Conservation (phyloP, 371 early-diverging fungal genomes). For the Smittium culicis region DNA sequence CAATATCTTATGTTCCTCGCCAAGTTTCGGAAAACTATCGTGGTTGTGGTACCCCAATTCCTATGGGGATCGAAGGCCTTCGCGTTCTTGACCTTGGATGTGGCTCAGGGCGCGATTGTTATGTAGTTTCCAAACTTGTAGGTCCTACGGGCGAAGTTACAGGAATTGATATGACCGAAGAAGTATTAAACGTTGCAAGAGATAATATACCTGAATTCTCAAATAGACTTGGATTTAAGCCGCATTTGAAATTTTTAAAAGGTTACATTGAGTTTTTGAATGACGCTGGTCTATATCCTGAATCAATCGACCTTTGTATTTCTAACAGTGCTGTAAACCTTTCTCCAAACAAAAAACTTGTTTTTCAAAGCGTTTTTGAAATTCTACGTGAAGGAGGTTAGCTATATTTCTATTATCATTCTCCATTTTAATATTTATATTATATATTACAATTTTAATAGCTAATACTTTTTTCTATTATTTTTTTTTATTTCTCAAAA, state of each 20-base stretch:
- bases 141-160: slow-evolving; percentile 31
- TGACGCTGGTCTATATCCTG: slow-evolving; percentile 25
- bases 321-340: slow-evolving; percentile 36
- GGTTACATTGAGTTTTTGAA: slow-evolving; percentile 32
- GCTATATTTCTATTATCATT: too few species aligned
- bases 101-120: slow-evolving; percentile 38
- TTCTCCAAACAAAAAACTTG: slow-evolving; percentile 35
- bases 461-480: background rate
- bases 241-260: slow-evolving; percentile 29
- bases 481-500: slow-evolving; percentile 1
- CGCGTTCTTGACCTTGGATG: slow-evolving; percentile 35
- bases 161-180: slow-evolving; percentile 38
- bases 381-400: slow-evolving; percentile 29
- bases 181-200: slow-evolving; percentile 33
- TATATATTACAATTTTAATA: slow-evolving; percentile 8
- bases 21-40: slow-evolving; percentile 30
- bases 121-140: slow-evolving; percentile 35
- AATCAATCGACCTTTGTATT: slow-evolving; percentile 33
- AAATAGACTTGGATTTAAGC: slow-evolving; percentile 27
- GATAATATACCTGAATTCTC: slow-evolving; percentile 21
- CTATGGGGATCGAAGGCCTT: slow-evolving; percentile 35
- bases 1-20: slow-evolving; percentile 23
- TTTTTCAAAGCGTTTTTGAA: slow-evolving; percentile 31
- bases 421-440: background rate
- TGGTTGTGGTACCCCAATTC: slow-evolving; percentile 36